A percentile compares a stretch with the other conserved stretches of the same genome.
phyloP scores from a whole-genome alignment of 2,329 filamentous ascomycete species.

The Cladosporium oxysporum region DNA sequence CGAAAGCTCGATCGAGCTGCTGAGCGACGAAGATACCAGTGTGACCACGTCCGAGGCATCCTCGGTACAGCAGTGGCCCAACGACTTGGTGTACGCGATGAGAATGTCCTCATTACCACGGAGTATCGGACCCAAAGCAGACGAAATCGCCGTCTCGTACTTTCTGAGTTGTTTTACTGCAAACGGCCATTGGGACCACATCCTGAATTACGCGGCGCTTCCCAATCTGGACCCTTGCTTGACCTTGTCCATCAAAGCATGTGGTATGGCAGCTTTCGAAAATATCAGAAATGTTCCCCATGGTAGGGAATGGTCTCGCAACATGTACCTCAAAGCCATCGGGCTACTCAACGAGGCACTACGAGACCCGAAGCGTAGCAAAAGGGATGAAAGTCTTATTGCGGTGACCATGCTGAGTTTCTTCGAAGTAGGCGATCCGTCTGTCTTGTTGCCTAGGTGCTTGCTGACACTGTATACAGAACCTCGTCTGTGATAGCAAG shows the following conservation, averaged over 20 bases:
- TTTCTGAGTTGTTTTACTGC: conserved; percentile 37
- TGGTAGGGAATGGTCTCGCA: conserved; percentile 30
- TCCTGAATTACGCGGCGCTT: conserved; percentile 25
- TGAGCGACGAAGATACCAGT: conserved; percentile 23
- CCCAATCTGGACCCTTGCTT: conserved; percentile 30
- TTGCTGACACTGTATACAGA: conserved; percentile 20
- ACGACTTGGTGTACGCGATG: background rate
- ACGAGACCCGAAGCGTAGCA: conserved; percentile 33
- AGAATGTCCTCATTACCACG: background rate
- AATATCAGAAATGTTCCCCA: conserved; percentile 30
- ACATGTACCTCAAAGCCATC: conserved; percentile 35
- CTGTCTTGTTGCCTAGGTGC: background rate
- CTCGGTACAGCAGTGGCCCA: background rate
- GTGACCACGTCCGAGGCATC: too few relatives aligned
- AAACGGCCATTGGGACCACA: conserved; percentile 33
- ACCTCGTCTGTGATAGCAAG: conserved; percentile 35
- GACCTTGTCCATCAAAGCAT: conserved; percentile 33
- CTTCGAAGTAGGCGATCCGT: conserved; percentile 36
- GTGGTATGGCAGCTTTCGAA: conserved; percentile 35
- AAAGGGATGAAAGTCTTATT: conserved; percentile 38
- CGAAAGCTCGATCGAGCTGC: conserved; percentile 33
- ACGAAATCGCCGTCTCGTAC: conserved; percentile 34
- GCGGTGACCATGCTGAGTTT: conserved; percentile 41
- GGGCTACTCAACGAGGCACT: conserved; percentile 38
- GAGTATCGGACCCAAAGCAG: conserved; percentile 8